Evolutionary conservation across 768 basidiomycete species (phyloP).

Genomic region (Phanerochaete sordida): DNA sequence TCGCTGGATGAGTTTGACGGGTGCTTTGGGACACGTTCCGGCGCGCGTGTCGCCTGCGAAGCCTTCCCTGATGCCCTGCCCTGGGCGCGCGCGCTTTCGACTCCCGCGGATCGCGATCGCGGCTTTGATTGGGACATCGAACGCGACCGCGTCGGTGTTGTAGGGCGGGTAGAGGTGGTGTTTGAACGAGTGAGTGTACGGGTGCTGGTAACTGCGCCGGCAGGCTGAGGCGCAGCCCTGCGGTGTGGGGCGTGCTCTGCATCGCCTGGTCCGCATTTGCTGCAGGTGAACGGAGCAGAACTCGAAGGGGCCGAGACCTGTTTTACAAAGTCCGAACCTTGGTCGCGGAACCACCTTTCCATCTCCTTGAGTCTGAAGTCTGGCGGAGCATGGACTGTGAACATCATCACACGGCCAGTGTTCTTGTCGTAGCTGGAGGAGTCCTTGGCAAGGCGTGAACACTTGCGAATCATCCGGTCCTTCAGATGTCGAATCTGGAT

Average conservation of each 20-base stretch:
- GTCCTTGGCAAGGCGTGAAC: constrained; percentile 56
- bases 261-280: constrained; percentile 15
- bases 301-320: background rate
- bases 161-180: background rate
- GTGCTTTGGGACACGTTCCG: constrained; percentile 18
- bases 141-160: background rate
- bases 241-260: background rate
- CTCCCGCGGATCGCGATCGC: background rate
- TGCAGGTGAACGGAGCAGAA: constrained; percentile 10
- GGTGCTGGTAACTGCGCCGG: background rate
- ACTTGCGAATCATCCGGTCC: constrained; percentile 81
- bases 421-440: constrained; percentile 36
- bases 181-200: constrained; percentile 2
- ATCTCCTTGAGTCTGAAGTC: constrained; percentile 78
- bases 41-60: background rate
- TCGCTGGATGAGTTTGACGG: constrained; percentile 12
- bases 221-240: background rate
- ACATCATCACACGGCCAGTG: constrained; percentile 47
- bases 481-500: constrained; percentile 74
- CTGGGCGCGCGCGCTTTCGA: background rate
- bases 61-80: background rate
- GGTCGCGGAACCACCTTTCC: constrained; percentile 70
- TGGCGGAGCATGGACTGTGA: constrained; percentile 62
- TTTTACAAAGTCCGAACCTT: constrained; percentile 24
- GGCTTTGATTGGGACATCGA: background rate